These are phyloP conservation scores for Ustilago tritici DNA, from an alignment of 1,284 basidiomycete species.

Conservation along the genomic window DNA sequence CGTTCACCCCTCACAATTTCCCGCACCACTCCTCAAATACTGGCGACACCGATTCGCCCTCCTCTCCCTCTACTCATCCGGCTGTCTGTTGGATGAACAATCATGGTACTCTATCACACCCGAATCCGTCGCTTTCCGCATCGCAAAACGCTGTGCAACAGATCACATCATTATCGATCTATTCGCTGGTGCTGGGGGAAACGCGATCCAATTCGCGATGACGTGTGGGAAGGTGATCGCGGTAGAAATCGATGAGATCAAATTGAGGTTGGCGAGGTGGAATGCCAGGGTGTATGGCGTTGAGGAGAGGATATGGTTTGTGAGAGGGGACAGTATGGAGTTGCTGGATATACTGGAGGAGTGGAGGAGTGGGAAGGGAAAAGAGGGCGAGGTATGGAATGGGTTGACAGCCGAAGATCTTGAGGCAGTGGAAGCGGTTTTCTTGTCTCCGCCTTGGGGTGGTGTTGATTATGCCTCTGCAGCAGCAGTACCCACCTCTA, in stretches of 20 bases:
- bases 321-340: slow-evolving; percentile 85
- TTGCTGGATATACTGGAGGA: slow-evolving; percentile 73
- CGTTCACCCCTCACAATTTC: slow-evolving; percentile 29
- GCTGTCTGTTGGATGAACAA: slow-evolving; percentile 77
- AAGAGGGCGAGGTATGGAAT: slow-evolving; percentile 38
- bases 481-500: not conserved
- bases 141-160: slow-evolving; percentile 82
- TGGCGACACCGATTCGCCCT: slow-evolving; percentile 57
- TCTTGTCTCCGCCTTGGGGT: slow-evolving; percentile 66
- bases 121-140: slow-evolving; percentile 88
- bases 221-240: slow-evolving; percentile 94
- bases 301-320: slow-evolving; percentile 90
- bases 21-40: slow-evolving; percentile 31
- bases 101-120: slow-evolving; percentile 99
- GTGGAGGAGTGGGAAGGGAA: slow-evolving; percentile 18
- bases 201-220: slow-evolving; percentile 94
- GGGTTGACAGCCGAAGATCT: slow-evolving; percentile 23
- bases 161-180: slow-evolving; percentile 79
- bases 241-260: slow-evolving; percentile 84
- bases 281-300: slow-evolving; percentile 92
- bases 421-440: slow-evolving; percentile 33
- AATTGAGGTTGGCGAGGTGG: slow-evolving; percentile 86
- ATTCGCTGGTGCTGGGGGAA: slow-evolving; percentile 97
- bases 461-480: slow-evolving; percentile 53
- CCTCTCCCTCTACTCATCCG: slow-evolving; percentile 59